These are phyloP conservation scores for Lepidium sativum DNA, from an alignment of 345 rosid genomes.

Conservation along the genomic window DNA sequence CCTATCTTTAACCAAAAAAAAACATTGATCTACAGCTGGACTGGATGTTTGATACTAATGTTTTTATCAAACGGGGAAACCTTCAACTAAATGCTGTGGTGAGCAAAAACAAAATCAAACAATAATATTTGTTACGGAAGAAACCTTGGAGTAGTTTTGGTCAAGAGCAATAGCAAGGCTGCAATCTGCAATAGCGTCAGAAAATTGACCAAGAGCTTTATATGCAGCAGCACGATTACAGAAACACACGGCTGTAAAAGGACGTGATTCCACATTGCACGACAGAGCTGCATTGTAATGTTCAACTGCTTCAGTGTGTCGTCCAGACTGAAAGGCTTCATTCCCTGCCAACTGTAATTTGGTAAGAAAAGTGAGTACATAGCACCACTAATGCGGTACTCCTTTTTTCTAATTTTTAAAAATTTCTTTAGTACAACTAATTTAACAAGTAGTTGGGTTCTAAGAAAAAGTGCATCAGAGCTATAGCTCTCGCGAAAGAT, in stretches of 20 bases:
- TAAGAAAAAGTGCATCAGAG: conserved; percentile 4
- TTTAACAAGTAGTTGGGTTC: not conserved
- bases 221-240: conserved; percentile 97
- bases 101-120: conserved; percentile 1
- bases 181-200: conserved; percentile 96
- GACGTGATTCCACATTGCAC: conserved; percentile 70
- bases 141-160: conserved; percentile 78
- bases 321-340: conserved; percentile 88
- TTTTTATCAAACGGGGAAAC: not conserved
- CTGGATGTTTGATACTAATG: too few relatives aligned
- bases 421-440: not conserved
- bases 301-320: conserved; percentile 81
- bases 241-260: conserved; percentile 89
- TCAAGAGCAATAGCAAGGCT: conserved; percentile 92
- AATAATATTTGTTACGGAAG: conserved; percentile 1
- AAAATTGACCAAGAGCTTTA: conserved; percentile 69
- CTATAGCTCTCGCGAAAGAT: conserved; percentile 1
- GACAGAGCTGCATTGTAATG: conserved; percentile 81
- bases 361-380: not conserved
- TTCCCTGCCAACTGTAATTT: conserved; percentile 71
- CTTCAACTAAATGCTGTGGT: not conserved
- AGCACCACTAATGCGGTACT: not conserved
- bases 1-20: too few relatives aligned
- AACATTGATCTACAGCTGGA: too few relatives aligned
- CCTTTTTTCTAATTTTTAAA: not conserved